phyloP scores from a whole-genome alignment of 352 stramenopile genomes.

The Globisporangium spinosum region DNA sequence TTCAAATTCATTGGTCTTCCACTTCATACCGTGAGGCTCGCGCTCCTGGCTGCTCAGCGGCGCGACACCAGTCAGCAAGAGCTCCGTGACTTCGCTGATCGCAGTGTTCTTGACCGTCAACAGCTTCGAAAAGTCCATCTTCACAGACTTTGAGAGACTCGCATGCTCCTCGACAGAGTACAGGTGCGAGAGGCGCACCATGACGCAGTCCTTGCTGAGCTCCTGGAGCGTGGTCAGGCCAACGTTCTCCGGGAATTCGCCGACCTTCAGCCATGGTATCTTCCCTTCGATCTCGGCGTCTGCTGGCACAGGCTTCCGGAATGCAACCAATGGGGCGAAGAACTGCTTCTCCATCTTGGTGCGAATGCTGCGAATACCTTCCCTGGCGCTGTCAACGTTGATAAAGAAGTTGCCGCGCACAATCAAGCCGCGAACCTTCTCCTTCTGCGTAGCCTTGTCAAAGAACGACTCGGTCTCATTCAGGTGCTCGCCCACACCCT shows the following conservation, averaged over 20 bases:
- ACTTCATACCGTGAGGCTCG: slow-evolving; percentile 17
- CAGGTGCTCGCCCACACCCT: slow-evolving; percentile 91
- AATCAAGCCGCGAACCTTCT: slow-evolving; percentile 54
- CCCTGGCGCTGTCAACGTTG: slow-evolving; percentile 49
- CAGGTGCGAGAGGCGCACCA: slow-evolving; percentile 94
- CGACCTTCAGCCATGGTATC: slow-evolving; percentile 56
- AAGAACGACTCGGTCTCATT: slow-evolving; percentile 91
- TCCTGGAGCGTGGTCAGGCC: slow-evolving; percentile 90
- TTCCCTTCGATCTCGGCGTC: slow-evolving; percentile 39
- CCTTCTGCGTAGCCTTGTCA: slow-evolving; percentile 52
- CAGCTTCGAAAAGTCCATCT: slow-evolving; percentile 66
- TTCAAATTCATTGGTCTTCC: slow-evolving; percentile 35
- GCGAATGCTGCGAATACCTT: slow-evolving; percentile 54
- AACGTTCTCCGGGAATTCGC: slow-evolving; percentile 89
- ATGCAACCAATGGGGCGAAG: slow-evolving; percentile 58
- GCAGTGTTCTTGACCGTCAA: slow-evolving; percentile 45
- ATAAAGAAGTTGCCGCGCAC: slow-evolving; percentile 69
- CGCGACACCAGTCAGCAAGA: slow-evolving; percentile 86
- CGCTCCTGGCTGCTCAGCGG: slow-evolving; percentile 29
- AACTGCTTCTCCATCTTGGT: slow-evolving; percentile 69
- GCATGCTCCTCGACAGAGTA: slow-evolving; percentile 88
- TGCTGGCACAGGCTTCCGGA: slow-evolving; percentile 34
- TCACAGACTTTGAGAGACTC: slow-evolving; percentile 67
- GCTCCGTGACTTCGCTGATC: slow-evolving; percentile 77
- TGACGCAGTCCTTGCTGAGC: slow-evolving; percentile 66